A percentile compares a stretch with the other conserved stretches of the same genome.
Conservation (phyloP, 139 green algal genomes). For the Micromonas commoda region DNA sequence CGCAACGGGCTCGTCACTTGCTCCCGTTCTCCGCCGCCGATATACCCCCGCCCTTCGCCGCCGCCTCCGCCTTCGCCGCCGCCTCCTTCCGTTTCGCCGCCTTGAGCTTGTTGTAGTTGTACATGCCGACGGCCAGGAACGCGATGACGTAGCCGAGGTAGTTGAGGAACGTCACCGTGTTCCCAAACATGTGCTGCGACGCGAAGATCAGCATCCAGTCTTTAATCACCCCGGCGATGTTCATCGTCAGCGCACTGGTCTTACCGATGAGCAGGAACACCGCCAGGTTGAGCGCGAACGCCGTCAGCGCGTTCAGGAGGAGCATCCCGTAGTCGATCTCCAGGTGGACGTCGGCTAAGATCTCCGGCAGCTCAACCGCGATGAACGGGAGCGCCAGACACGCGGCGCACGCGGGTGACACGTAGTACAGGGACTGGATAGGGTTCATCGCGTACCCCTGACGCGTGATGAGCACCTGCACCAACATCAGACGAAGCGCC, state of each 20-base stretch:
- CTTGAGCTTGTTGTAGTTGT: conserved; percentile 56
- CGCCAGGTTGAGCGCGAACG: conserved; percentile 73
- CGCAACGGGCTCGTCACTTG: no score
- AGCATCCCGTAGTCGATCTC: conserved; percentile 42
- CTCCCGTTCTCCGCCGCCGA: no score
- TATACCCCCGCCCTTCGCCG: not conserved
- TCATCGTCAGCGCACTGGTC: conserved; percentile 77
- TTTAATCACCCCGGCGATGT: conserved; percentile 90
- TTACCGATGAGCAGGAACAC: conserved; percentile 89
- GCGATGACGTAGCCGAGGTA: conserved; percentile 60
- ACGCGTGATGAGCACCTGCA: conserved; percentile 50
- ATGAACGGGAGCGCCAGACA: conserved; percentile 55
- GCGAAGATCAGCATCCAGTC: conserved; percentile 76
- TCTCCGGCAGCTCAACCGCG: conserved; percentile 33
- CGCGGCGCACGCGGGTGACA: conserved; percentile 63
- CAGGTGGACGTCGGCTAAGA: conserved; percentile 26
- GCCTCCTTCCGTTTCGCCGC: conserved; percentile 20
- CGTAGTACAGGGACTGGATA: conserved; percentile 53
- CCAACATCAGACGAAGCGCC: conserved; percentile 42
- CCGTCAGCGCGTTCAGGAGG: conserved; percentile 14
- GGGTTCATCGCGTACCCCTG: conserved; percentile 55
- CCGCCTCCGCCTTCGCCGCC: not conserved
- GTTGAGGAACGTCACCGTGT: conserved; percentile 52
- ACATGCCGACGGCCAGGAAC: conserved; percentile 55
- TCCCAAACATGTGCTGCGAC: conserved; percentile 31